Evolutionary conservation across 2,329 filamentous ascomycete genomes (phyloP).

Genomic region (Aureobasidium sp.): DNA sequence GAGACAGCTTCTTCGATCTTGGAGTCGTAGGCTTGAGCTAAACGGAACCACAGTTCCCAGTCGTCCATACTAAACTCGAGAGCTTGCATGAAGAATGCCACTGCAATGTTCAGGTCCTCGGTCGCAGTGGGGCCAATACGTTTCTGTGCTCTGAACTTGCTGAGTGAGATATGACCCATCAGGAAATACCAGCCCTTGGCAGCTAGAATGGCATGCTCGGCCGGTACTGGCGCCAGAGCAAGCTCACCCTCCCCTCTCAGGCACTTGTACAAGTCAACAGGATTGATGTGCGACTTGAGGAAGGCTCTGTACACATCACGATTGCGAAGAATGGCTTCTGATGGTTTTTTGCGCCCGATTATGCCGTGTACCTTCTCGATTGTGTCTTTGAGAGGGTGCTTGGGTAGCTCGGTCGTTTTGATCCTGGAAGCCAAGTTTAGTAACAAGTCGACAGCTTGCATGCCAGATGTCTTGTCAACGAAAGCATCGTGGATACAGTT

Average conservation of each 20-base stretch:
- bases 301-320: constrained; percentile 72
- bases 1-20: constrained; percentile 80
- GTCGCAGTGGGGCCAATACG: constrained; percentile 64
- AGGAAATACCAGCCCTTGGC: constrained; percentile 87
- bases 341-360: constrained; percentile 67
- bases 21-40: constrained; percentile 79
- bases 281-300: constrained; percentile 75
- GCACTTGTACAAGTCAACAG: constrained; percentile 69
- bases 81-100: constrained; percentile 71
- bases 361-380: constrained; percentile 91
- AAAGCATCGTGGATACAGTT: constrained; percentile 63
- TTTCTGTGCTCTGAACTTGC: constrained; percentile 74
- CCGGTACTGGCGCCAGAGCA: constrained; percentile 51
- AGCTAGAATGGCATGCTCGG: constrained; percentile 61
- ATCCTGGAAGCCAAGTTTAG: constrained; percentile 72
- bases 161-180: constrained; percentile 77
- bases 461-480: constrained; percentile 70
- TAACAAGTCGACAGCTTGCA: constrained; percentile 75
- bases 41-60: constrained; percentile 86
- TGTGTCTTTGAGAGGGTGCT: constrained; percentile 79
- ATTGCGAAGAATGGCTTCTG: constrained; percentile 77
- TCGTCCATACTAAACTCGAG: constrained; percentile 71
- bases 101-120: constrained; percentile 73
- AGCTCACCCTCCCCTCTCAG: constrained; percentile 70
- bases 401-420: constrained; percentile 82